Conservation (phyloP, 2,329 filamentous ascomycete genomes). For the Zasmidium cellare region DNA sequence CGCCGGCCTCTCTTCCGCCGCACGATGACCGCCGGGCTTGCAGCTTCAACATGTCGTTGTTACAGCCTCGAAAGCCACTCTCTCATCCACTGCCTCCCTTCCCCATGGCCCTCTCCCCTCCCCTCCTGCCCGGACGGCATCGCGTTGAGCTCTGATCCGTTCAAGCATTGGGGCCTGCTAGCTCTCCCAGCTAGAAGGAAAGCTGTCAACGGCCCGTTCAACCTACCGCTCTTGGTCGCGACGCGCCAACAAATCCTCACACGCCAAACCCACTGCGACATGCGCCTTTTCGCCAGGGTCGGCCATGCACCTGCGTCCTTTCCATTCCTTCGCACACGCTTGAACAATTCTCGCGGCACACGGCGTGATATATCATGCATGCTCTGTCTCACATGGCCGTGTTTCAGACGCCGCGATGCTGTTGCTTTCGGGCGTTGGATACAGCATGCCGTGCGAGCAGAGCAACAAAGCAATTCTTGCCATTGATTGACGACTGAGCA, state of each 20-base stretch:
- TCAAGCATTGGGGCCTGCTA: conserved; percentile 13
- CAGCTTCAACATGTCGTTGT: not conserved
- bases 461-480: conserved; percentile 1
- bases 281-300: not conserved
- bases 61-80: not conserved
- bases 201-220: conserved; percentile 21
- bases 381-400: not conserved
- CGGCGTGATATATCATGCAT: not conserved
- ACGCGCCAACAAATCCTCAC: conserved; percentile 9
- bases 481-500: conserved; percentile 4
- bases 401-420: not conserved
- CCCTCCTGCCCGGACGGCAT: not conserved
- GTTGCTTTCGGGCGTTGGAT: not conserved
- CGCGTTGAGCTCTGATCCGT: conserved; percentile 11
- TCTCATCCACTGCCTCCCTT: not conserved
- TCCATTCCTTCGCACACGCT: not conserved
- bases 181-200: conserved; percentile 21
- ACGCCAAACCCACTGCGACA: no score
- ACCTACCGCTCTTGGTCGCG: conserved; percentile 19
- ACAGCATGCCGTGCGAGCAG: conserved; percentile 1
- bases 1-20: not conserved
- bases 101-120: not conserved
- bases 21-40: conserved; percentile 10
- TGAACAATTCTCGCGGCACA: no score
- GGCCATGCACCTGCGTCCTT: no score